Evolutionary conservation across 495 filamentous ascomycete species (phyloP).

Genomic region (Penicillium ucsense): DNA sequence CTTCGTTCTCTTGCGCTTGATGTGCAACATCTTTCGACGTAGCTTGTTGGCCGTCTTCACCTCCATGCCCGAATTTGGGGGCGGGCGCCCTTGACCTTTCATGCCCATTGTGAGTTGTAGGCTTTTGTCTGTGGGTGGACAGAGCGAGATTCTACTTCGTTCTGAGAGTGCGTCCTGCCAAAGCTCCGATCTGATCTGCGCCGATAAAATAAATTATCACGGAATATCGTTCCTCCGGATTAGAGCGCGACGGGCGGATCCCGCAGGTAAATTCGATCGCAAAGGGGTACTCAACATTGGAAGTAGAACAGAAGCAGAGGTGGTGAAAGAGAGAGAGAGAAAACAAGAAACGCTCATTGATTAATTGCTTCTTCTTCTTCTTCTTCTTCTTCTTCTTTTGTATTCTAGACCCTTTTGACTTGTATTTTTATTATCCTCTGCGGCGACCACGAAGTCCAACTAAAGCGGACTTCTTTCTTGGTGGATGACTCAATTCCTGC

Average conservation of each 20-base stretch:
- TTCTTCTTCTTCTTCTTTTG: neutral
- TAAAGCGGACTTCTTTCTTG: conserved; percentile 14
- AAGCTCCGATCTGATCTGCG: conserved; percentile 1
- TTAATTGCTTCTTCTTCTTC: neutral
- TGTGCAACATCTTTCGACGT: conserved; percentile 60
- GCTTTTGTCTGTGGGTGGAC: too few species aligned
- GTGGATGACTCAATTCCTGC: conserved; percentile 40
- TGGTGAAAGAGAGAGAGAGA: neutral
- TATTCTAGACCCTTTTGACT: conserved; percentile 1
- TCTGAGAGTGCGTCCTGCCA: neutral
- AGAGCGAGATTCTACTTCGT: neutral
- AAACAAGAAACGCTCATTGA: conserved; percentile 6
- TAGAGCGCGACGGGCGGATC: neutral
- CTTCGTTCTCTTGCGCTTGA: conserved; percentile 65
- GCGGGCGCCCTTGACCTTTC: conserved; percentile 17
- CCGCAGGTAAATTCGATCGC: conserved; percentile 7
- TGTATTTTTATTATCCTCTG: conserved; percentile 1
- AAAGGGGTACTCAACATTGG: neutral
- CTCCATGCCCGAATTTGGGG: conserved; percentile 13
- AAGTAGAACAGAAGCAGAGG: too few species aligned
- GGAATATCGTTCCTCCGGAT: conserved; percentile 14
- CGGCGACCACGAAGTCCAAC: conserved; percentile 9
- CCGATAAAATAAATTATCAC: conserved; percentile 22
- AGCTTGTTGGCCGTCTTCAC: conserved; percentile 55
- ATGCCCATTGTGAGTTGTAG: conserved; percentile 15